Percentiles rank a stretch among this genome's conserved stretches.
Conservation (phyloP, 768 basidiomycete species). For the Amyloporia xantha region DNA sequence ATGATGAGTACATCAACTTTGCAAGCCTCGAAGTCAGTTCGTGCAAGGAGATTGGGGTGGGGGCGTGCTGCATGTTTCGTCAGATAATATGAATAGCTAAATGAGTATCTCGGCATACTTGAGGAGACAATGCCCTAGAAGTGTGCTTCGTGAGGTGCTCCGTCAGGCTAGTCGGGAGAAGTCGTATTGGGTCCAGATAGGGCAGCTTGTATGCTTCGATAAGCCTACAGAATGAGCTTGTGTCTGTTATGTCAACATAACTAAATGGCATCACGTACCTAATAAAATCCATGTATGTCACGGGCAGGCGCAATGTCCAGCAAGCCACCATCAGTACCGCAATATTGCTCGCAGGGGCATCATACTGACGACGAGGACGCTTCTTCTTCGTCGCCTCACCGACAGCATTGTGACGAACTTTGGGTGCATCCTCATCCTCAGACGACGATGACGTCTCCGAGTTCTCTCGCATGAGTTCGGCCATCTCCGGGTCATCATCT, state of each 20-base stretch:
- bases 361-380: constrained; percentile 24
- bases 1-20: constrained; percentile 42
- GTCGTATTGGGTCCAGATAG: constrained; percentile 65
- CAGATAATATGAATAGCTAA: not conserved
- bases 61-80: constrained; percentile 47
- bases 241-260: not conserved
- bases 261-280: constrained; percentile 32
- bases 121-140: constrained; percentile 59
- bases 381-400: constrained; percentile 11
- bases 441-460: constrained; percentile 29
- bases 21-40: constrained; percentile 56
- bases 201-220: constrained; percentile 75
- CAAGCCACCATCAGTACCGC: constrained; percentile 68
- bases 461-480: constrained; percentile 32
- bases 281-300: constrained; percentile 69
- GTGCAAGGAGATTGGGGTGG: constrained; percentile 52
- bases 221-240: constrained; percentile 35
- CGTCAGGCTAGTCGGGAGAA: constrained; percentile 55
- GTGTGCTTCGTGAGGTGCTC: constrained; percentile 70
- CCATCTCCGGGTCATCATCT: constrained; percentile 31
- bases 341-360: constrained; percentile 44
- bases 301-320: constrained; percentile 74
- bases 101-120: constrained; percentile 37
- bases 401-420: not conserved
- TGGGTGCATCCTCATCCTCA: constrained; percentile 19